These are phyloP conservation scores for Umbelopsis vinacea DNA, from an alignment of 192 early-diverging fungal genomes.

Conservation along the genomic window DNA sequence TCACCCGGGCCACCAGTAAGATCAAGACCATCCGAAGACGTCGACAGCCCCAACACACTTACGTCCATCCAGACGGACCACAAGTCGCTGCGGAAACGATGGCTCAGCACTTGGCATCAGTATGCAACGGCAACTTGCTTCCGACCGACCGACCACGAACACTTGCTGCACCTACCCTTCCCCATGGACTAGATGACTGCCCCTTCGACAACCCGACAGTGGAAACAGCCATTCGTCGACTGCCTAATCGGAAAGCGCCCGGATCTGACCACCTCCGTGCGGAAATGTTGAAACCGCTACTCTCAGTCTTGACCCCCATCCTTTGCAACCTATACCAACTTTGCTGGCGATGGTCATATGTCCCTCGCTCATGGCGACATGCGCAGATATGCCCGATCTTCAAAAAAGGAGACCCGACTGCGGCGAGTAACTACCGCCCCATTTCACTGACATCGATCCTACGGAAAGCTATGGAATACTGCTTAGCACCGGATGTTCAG, in stretches of 20 bases:
- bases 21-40: neutral
- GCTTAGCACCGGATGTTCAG: neutral
- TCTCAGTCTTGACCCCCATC: neutral
- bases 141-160: neutral
- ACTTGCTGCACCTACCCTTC: neutral
- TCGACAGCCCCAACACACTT: neutral
- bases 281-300: constrained; percentile 14
- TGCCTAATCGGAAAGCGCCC: constrained; percentile 13
- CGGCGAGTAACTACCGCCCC: neutral
- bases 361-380: constrained; percentile 19
- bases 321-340: neutral
- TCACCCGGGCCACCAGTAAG: neutral
- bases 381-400: constrained; percentile 24
- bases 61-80: neutral
- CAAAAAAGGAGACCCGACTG: constrained; percentile 22
- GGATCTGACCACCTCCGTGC: constrained; percentile 28
- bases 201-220: neutral
- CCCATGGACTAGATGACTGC: neutral
- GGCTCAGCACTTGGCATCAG: neutral
- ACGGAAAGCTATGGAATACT: constrained; percentile 25
- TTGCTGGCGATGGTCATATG: constrained; percentile 15
- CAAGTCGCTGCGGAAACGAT: neutral
- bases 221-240: neutral
- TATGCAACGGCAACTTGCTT: neutral
- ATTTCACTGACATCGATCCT: constrained; percentile 20